Base-by-base conservation (phyloP, 1,284 basidiomycete species). In the Irpex sp. region DNA sequence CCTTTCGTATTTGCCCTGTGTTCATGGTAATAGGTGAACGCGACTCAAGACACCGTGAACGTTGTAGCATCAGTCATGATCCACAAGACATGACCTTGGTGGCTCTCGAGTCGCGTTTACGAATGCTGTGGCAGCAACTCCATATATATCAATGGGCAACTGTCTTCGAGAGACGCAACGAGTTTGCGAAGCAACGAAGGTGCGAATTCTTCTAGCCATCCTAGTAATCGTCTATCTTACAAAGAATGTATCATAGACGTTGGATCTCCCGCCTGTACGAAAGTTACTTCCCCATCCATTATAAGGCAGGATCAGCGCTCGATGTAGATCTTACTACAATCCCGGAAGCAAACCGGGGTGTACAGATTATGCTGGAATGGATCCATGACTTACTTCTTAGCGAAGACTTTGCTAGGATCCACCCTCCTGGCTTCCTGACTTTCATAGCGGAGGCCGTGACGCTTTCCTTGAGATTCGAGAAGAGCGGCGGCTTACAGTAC, bases 61-160 rank as follows among this genome's bases (percentile, higher is more conserved):
- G 88, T 70, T 79, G 45, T 49, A 49, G 45, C 45, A 15, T 13
- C 45, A 49, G 45, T 49, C 45, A 49, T 49, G n/a, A 49, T 49
- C 45, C 45, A n/a, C 45, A 49, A 49, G 45, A 49, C n/a, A 49
- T 49, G 76, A 78, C 63, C 43, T 75, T 0, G 77, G 74, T 11
- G 80, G 77, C 71, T 88, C 85, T 72, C n/a, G 84, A 85, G 54
- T 7, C 69, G 4, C 85, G 84, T 3, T 78, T 89, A 6, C 79
- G 83, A 2, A 76, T 88, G 20, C 82, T 86, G 74, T 75, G 90
- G 1, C 84, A 85, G 63, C 88, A 90, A 70, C 84, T 90, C 3
- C 70, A 81, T 45, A 85, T 90, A 9, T 80, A 85, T 67, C 83
- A 87, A 42, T 70, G n/a, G 11, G 45, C 45, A 74, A 7, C 70